phyloP scores from a whole-genome alignment of 805 yeast species.

The Wickerhamiella hasegawae region DNA sequence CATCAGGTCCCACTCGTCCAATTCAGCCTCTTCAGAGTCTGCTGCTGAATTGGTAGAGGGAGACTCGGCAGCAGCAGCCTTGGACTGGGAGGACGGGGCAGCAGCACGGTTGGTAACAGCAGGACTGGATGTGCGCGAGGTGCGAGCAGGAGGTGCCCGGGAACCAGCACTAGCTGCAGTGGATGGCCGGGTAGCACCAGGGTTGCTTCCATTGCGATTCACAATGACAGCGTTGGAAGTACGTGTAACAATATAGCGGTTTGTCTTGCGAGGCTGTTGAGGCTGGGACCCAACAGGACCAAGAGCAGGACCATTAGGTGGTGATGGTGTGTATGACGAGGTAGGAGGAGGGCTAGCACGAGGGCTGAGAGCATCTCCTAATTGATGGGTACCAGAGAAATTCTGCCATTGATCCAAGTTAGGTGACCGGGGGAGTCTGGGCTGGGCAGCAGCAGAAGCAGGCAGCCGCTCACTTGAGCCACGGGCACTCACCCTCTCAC shows the following conservation, averaged over 20 bases:
- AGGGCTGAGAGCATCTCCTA: background rate
- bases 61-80: no score
- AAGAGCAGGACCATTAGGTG: background rate
- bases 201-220: no score
- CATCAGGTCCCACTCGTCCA: slow-evolving; percentile 21
- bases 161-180: no score
- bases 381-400: background rate
- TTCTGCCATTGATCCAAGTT: background rate
- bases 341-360: background rate
- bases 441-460: background rate
- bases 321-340: background rate
- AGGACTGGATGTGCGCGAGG: background rate
- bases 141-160: slow-evolving; percentile 1
- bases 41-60: no score
- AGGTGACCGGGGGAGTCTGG: background rate
- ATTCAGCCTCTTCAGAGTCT: slow-evolving; percentile 9
- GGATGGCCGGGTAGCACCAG: no score
- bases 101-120: background rate
- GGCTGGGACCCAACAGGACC: slow-evolving; percentile 1
- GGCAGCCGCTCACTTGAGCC: no score
- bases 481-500: no score
- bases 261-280: background rate
- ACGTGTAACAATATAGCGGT: slow-evolving; percentile 5
- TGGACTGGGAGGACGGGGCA: no score
- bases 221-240: background rate